Conservation (phyloP, 345 rosid genomes). For the Mercurialis annua region DNA sequence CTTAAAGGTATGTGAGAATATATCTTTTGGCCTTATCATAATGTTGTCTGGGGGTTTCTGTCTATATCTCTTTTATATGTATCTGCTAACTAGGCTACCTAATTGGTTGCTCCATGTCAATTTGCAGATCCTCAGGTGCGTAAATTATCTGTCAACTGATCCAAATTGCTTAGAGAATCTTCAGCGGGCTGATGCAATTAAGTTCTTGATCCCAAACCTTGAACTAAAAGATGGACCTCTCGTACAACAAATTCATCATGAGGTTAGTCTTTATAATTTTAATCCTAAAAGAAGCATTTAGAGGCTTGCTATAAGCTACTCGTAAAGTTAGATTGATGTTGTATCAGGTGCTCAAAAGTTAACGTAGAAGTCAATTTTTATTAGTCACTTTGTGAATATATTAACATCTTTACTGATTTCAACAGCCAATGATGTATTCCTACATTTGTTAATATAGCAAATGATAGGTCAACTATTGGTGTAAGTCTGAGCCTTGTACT, state of each 20-base stretch:
- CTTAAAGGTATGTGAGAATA: constrained; percentile 57
- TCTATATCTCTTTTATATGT: not conserved
- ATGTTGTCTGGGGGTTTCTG: not conserved
- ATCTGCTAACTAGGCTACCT: not conserved
- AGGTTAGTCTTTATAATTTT: constrained; percentile 50
- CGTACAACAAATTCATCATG: constrained; percentile 71
- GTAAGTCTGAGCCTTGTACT: not conserved
- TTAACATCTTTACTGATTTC: not conserved
- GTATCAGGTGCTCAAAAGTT: not conserved
- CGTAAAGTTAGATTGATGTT: not conserved
- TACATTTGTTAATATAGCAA: not conserved
- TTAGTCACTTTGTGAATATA: not conserved
- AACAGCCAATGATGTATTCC: not conserved
- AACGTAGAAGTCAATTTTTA: not conserved
- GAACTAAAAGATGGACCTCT: constrained; percentile 89
- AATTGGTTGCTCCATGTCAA: constrained; percentile 5
- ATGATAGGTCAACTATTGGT: not conserved
- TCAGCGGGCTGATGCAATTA: constrained; percentile 95
- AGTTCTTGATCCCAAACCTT: constrained; percentile 88
- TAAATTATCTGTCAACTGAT: constrained; percentile 82
- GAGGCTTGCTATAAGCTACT: constrained; percentile 5
- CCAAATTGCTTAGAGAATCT: constrained; percentile 97
- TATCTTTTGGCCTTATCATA: constrained; percentile 7
- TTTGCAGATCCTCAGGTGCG: constrained; percentile 72
- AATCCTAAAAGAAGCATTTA: constrained; percentile 4